Evolutionary conservation across 805 yeast genomes (phyloP), one percentile per base, ranked within the genome.

Genomic region (Metschnikowia lunata): DNA sequence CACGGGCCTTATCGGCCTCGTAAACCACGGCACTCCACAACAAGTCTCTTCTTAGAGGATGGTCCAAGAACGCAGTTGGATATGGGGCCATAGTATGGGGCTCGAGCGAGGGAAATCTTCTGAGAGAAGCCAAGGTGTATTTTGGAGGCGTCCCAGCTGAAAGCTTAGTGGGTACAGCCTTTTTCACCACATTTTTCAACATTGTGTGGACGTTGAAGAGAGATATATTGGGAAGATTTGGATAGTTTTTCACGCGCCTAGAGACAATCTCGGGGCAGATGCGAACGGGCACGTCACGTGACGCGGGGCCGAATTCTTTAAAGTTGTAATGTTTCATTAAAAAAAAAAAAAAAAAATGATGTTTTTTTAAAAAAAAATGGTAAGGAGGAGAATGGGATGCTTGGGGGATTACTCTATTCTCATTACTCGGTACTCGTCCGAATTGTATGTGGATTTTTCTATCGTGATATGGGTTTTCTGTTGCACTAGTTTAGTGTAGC

Each of bases 1-100:
- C 96, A 64, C 97, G 81, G 51, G 82, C 81, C 51, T 79, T 80
- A 61, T 93, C 97, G 32, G 90, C 85, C 71, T 93, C 99, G 72
- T 75, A 88, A 3, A 87, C 85, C 29, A 88, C 97, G 1, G 98
- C 96, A 59, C 82, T 80, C 97, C 98, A 93, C 48, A 93, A 76
- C 29, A 90, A 67, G 64, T 93, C 99, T 64, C 96, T 81, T 67
- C 99, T 83, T 46, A 88, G 63, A 37, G 95, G 95, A 15, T 75
- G 72, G 46, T 82, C 82, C 35, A 93, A 70, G 32, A 89, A 72
- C n/a, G 72, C 60, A 3, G 85, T 63, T 31, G 93, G 85, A 32
- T 90, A 81, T 13, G 97, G 93, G 47, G 85, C 76, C 54, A 86
- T 76, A 8, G 79, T 63, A 42, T 78, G 74, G 29, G 99, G 99